Evolutionary conservation across 164 flowering plant species (phyloP), one percentile per base, ranked within the genome.

Genomic region (Piper longum): DNA sequence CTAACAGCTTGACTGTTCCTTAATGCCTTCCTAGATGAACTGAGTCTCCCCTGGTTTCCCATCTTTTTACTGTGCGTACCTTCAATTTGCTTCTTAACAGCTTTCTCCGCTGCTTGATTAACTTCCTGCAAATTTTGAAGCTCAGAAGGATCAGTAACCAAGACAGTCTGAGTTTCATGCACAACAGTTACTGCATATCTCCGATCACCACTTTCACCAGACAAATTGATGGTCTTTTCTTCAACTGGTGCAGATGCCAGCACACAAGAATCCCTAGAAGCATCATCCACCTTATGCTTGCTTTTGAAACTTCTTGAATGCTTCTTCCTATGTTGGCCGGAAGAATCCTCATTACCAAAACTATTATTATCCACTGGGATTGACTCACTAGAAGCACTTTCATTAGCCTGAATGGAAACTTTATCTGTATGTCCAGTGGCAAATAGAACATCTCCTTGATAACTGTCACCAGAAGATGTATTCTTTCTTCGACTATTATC

Each of bases 31-130:
- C 87, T 87, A 59, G 83, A 59, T 64, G 77, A 78, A 65, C 84
- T 92, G 69, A 85, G 65, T 70, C 80, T 88, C 86, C 79, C 80
- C 61, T 81, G 85, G 67, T 69, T 72, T 67, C 66, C 80, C 55
- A 16, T 67, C 68, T 69, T 76, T 13, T 57, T 57, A 19, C 65
- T 72, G 59, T 80, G 82, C 40, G 65, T 55, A 69, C 83, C 96
- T 65, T 86, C 91, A 73, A 70, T 67, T 16, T 74, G 68, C 54
- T 68, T 64, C 58, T 78, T 61, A 66, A 67, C 61, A 16, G 54
- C 74, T 43, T 64, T 76, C 54, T 80, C 86, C 4, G 61, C 66
- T 57, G 78, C 63, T 54, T 63, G 77, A 65, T 64, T 64, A 51
- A 58, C 67, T 52, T 67, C 77, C 43, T 66, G 72, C 66, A 78